A percentile compares a stretch with the other conserved stretches of the same genome.
Conservation (phyloP, 108 stramenopile species). For the Fragilaria radians region DNA sequence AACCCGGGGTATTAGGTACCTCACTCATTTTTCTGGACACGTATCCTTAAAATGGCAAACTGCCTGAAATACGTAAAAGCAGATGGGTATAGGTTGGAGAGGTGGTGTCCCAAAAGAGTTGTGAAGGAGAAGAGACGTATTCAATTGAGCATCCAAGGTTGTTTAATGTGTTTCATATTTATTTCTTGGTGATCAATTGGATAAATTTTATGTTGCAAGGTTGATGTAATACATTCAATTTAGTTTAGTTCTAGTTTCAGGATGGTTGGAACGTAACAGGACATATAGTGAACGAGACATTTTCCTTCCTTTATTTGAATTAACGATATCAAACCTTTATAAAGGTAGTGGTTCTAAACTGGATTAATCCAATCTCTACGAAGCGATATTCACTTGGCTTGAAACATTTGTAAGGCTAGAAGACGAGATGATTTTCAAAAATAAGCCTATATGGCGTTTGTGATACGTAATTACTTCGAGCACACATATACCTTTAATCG, state of each 20-base stretch:
- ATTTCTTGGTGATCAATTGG: slow-evolving; percentile 1
- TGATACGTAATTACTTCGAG: not conserved
- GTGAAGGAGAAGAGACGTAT: no score
- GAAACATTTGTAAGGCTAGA: not conserved
- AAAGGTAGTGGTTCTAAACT: not conserved
- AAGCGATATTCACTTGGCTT: not conserved
- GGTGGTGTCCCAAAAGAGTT: no score
- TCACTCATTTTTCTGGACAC: no score
- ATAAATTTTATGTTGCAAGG: not conserved
- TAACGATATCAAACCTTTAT: no score
- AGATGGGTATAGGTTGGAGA: no score
- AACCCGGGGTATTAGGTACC: no score
- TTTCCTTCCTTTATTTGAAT: no score
- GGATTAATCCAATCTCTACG: not conserved
- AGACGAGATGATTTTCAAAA: not conserved
- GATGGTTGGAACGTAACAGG: not conserved
- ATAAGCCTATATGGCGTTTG: not conserved
- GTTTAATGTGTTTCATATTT: slow-evolving; percentile 8
- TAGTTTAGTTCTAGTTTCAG: not conserved
- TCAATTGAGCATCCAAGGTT: no score
- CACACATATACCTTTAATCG: not conserved
- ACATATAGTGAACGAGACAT: not conserved
- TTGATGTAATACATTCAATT: not conserved
- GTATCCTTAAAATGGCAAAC: no score
- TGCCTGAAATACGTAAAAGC: no score